A percentile compares a stretch with the other conserved stretches of the same genome.
Conservation (phyloP, 192 early-diverging fungal species). For the Podila verticillata region DNA sequence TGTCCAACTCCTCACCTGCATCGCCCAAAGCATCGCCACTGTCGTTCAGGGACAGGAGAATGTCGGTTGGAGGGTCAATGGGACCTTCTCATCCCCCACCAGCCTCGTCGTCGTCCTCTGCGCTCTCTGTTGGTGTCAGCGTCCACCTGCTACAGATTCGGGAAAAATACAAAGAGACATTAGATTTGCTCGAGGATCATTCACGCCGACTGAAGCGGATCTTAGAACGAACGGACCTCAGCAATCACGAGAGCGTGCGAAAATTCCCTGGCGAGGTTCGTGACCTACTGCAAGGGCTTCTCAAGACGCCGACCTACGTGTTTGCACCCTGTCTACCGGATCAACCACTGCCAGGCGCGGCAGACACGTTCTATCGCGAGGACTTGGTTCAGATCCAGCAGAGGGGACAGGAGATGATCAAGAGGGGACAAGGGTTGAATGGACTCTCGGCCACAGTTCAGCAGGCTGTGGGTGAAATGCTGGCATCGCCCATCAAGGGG, state of each 20-base stretch:
- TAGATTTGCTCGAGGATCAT: slow-evolving; percentile 28
- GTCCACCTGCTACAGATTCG: slow-evolving; percentile 26
- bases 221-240: slow-evolving; percentile 29
- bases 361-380: slow-evolving; percentile 43
- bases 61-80: slow-evolving; percentile 10
- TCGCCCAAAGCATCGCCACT: slow-evolving; percentile 18
- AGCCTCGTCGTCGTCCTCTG: background rate
- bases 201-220: slow-evolving; percentile 28
- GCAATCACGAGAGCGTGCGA: slow-evolving; percentile 20
- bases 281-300: slow-evolving; percentile 19
- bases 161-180: slow-evolving; percentile 27
- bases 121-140: slow-evolving; percentile 3
- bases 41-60: slow-evolving; percentile 5
- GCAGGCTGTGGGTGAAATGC: background rate
- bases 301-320: slow-evolving; percentile 17
- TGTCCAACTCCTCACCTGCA: slow-evolving; percentile 22
- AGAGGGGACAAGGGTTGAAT: background rate
- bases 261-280: slow-evolving; percentile 23
- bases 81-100: background rate
- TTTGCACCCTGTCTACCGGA: slow-evolving; percentile 36
- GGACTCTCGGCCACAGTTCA: background rate
- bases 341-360: slow-evolving; percentile 34
- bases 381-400: slow-evolving; percentile 42
- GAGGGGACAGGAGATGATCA: slow-evolving; percentile 20
- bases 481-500: background rate